A percentile compares a stretch with the other conserved stretches of the same genome.
These are phyloP conservation scores for Megacollybia platyphylla DNA, from an alignment of 1,284 basidiomycete species.

Conservation along the genomic window DNA sequence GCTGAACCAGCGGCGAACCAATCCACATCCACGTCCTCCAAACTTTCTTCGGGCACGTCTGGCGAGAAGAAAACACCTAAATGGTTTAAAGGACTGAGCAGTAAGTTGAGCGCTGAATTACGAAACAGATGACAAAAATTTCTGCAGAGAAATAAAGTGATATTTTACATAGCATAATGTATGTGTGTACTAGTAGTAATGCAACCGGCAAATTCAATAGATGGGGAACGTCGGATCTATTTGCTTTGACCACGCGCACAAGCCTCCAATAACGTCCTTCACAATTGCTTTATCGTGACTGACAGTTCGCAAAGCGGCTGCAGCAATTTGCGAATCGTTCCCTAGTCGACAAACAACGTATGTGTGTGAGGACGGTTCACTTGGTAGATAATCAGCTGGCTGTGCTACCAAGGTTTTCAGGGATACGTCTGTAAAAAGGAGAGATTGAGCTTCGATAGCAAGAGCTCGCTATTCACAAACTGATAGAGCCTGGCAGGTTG, in stretches of 20 bases:
- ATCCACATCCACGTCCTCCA: conserved; percentile 7
- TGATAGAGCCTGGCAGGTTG: conserved; percentile 60
- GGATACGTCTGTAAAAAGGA: conserved; percentile 44
- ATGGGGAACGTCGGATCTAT: conserved; percentile 69
- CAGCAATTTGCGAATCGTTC: conserved; percentile 89
- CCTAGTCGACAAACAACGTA: conserved; percentile 79
- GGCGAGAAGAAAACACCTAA: conserved; percentile 57
- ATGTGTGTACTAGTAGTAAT: no score
- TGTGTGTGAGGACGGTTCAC: conserved; percentile 16
- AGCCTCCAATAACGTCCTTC: conserved; percentile 68
- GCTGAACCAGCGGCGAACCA: conserved; percentile 12
- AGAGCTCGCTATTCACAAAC: conserved; percentile 32
- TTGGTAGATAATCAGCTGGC: conserved; percentile 29
- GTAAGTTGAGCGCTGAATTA: background rate
- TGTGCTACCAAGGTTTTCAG: conserved; percentile 46
- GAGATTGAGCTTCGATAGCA: background rate
- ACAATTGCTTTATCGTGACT: conserved; percentile 21
- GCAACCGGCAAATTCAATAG: conserved; percentile 35
- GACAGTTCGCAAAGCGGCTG: conserved; percentile 40
- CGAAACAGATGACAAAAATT: background rate
- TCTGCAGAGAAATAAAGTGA: conserved; percentile 11
- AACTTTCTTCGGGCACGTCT: conserved; percentile 3
- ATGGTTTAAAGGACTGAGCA: conserved; percentile 38
- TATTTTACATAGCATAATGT: background rate
- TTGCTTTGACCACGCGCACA: conserved; percentile 63